phyloP scores from a whole-genome alignment of 129 eudicot genomes.

The Lonicera japonica region DNA sequence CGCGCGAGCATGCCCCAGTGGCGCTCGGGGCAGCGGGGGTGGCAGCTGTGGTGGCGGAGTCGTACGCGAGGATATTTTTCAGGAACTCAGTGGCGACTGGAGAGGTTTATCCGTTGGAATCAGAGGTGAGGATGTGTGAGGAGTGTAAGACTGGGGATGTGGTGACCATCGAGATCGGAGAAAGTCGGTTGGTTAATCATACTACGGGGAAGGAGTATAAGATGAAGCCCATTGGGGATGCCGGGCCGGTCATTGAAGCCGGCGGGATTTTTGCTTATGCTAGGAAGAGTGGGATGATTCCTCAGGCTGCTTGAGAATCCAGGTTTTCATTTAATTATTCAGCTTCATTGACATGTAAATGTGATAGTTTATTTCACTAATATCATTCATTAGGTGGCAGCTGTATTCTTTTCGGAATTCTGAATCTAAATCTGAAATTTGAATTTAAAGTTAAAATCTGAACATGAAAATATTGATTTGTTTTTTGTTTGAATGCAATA shows the following conservation, averaged over 20 bases:
- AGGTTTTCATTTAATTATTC: conserved; percentile 11
- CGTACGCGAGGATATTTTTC: conserved; percentile 90
- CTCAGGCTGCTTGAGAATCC: conserved; percentile 29
- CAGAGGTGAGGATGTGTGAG: conserved; percentile 81
- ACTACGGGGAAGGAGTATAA: conserved; percentile 76
- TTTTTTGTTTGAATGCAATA: no score
- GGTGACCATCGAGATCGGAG: conserved; percentile 68
- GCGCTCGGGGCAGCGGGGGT: conserved; percentile 88
- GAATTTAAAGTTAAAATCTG: no score
- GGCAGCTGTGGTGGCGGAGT: conserved; percentile 87
- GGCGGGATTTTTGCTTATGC: conserved; percentile 98
- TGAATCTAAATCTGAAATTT: no score
- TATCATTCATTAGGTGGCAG: no score
- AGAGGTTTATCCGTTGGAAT: conserved; percentile 84
- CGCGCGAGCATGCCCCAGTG: conserved; percentile 96
- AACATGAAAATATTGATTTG: no score
- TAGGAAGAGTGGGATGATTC: conserved; percentile 86
- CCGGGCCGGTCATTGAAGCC: conserved; percentile 94
- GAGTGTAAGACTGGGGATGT: conserved; percentile 90
- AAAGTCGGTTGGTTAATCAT: conserved; percentile 69
- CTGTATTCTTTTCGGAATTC: no score
- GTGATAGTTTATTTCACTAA: no score
- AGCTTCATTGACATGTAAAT: no score
- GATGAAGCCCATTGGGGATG: conserved; percentile 95
- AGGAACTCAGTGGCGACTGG: conserved; percentile 93